Base-by-base conservation (phyloP, 2,329 filamentous ascomycete species). In the Nakataea oryzae region DNA sequence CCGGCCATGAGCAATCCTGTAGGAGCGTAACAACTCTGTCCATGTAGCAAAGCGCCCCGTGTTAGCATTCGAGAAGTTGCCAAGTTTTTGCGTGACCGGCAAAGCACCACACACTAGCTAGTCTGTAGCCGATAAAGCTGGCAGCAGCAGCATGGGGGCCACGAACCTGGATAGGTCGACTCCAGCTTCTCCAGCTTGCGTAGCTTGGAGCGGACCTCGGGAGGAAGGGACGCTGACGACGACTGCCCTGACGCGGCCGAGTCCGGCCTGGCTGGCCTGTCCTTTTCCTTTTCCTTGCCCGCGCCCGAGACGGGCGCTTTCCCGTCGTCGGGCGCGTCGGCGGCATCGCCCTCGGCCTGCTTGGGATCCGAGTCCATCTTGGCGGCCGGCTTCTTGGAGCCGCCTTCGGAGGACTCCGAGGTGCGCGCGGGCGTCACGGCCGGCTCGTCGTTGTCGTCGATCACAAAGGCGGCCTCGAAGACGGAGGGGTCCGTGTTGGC, bases 141-240 rank as follows among this genome's bases (percentile, higher is more conserved):
- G 41, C 3, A 3, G 41, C 41, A 50, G 13, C 2, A 50, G 9
- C n/a, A n/a, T n/a, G n/a, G 21, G 41, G 54, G 26, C 12, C 9
- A 30, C 54, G 28, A 50, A 57, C 60, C 60, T 50, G 90, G 86
- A 74, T 97, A 97, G 63, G 89, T 91, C 6, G 86, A 81, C 71
- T 97, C 93, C 26, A 97, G 79, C 73, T 92, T 96, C 63, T 96
- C 92, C n/a, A 97, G 79, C 74, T 91, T 93, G 64, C 89, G 85
- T 66, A 97, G 76, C 72, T 88, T 93, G 32, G 84, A 80, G 62
- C 84, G 85, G 30, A 96, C 81, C 59, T 96, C 91, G 3, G 86
- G 81, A 0, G 91, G 83, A 34, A 96, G 74, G 29, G 57, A 13
- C 26, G 26, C 34, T 1, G 57, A 8, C 3, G 32, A 13, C 28